Base-by-base conservation (phyloP, 2,329 filamentous ascomycete species). In the Talaromyces marneffei region DNA sequence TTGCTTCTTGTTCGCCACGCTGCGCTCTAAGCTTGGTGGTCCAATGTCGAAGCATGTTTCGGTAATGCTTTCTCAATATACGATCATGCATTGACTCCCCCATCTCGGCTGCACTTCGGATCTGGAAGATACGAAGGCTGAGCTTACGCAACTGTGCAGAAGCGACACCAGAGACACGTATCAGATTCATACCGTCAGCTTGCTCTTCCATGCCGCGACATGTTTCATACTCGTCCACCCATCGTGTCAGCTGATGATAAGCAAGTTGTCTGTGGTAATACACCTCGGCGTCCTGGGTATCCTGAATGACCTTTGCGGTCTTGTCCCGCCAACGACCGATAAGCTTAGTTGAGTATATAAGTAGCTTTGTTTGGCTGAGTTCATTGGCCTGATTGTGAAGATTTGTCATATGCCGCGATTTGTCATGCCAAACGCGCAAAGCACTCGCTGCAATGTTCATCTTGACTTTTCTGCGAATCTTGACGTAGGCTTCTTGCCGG, bases 111-210 rank as follows among this genome's bases (percentile, higher is more conserved):
- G 78, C 78, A 57, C 79, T 79, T 25, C 77, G 75, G 4, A 83
- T 72, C 42, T 84, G 82, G 72, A 86, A 86, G 2, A 83, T 73
- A 7, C 79, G 79, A 72, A 85, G 82, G 58, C 82, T 83, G n/a
- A 86, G 72, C 66, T 80, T 83, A 68, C 82, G 83, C 61, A 86
- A 72, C 25, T 76, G 77, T 14, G 72, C 73, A 10, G 76, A 75
- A 14, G 82, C 79, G 3, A 78, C 71, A 25, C 77, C 72, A 12
- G 82, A 77, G 4, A 79, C 72, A 44, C 78, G 79, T 61, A 81
- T 75, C 27, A 79, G 77, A 56, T 77, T 69, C 37, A 83, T 74
- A 1, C 74, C 70, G 2, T 74, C 62, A 12, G 83, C 83, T 67
- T 80, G 76, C 25, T 77, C 72, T 57, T 77, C 69, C 65, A 77